Evolutionary conservation across 331 rosid genomes (phyloP), one percentile per base, ranked within the genome.

Genomic region (Quercus phellos): DNA sequence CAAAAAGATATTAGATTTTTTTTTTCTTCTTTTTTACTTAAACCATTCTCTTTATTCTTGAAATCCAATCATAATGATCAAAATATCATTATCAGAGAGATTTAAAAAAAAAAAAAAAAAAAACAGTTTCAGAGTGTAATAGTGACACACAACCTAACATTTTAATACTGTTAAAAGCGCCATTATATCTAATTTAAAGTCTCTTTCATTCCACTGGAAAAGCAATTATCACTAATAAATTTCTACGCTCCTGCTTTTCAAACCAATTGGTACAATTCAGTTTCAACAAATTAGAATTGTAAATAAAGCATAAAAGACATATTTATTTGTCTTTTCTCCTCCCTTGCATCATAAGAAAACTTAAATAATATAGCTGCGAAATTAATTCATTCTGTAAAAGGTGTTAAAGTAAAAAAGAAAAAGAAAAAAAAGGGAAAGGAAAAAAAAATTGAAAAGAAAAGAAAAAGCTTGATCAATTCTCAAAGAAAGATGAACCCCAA

Each of bases 241-340:
- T 66, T 66, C 26, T 34, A 43, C 38, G 14, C 51, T 46, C 74
- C 42, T 59, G 78, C 80, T 83, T 78, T 35, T 16, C 56, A 79
- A 76, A 81, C 76, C 61, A 67, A 84, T 78, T 58, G 24, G 16
- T 68, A 87, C 80, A 79, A 79, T 78, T 77, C 74, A 74, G 90
- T 84, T 67, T 79, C 83, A 84, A 79, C 88, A 24, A 77, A 79
- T 73, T 61, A 77, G 80, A 74, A 75, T 74, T 34, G 26, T 66
- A 34, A 17, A 3, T 2, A 58, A 84, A 82, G 88, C 80, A 0
- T 79, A 79, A 81, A 56, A 70, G 60, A 63, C 34, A 67, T 10
- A 0, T 12, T 12, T 46, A 46, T 12, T 46, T 46, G 53, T 46
- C 17, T 12, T 11, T 46, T 46, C 53, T 46, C 4, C 16, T 12